Evolutionary conservation across 2,329 filamentous ascomycete genomes (phyloP).

Genomic region (Diaporthe sp.): DNA sequence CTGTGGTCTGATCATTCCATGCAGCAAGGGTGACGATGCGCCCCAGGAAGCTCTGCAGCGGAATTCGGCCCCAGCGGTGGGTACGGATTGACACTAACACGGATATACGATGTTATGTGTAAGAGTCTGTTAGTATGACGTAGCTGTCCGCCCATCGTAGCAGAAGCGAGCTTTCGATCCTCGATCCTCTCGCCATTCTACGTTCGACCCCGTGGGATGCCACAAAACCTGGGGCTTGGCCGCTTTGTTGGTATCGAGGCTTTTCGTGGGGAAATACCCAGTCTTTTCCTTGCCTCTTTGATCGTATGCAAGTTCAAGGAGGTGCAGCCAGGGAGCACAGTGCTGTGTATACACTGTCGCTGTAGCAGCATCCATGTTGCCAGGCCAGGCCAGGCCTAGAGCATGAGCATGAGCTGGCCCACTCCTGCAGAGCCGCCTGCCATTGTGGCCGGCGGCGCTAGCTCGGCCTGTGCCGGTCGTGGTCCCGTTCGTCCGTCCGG

Average conservation of each 20-base stretch:
- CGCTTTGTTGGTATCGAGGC: background rate
- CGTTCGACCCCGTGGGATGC: slow-evolving; percentile 1
- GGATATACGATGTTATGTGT: background rate
- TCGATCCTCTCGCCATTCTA: slow-evolving; percentile 13
- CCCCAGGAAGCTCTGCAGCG: slow-evolving; percentile 14
- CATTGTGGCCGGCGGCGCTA: background rate
- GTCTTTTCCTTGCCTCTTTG: background rate
- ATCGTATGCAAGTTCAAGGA: background rate
- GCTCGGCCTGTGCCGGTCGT: slow-evolving; percentile 22
- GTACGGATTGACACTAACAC: slow-evolving; percentile 10
- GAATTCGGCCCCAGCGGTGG: slow-evolving; percentile 8
- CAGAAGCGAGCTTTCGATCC: slow-evolving; percentile 8
- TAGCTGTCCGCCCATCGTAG: background rate
- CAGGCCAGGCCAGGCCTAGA: background rate
- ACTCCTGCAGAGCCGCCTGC: slow-evolving; percentile 11
- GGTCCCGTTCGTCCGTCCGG: slow-evolving; percentile 28
- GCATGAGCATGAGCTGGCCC: background rate
- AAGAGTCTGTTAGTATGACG: background rate
- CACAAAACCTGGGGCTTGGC: background rate
- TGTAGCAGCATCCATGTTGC: background rate
- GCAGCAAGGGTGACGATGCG: slow-evolving; percentile 25
- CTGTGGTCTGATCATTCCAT: slow-evolving; percentile 25
- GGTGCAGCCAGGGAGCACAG: background rate
- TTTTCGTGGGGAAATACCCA: background rate
- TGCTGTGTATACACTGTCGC: background rate